Percentiles rank a stretch among this genome's conserved stretches.
Conservation (phyloP, 257 asterid genomes). For the Solanum sejunctum region DNA sequence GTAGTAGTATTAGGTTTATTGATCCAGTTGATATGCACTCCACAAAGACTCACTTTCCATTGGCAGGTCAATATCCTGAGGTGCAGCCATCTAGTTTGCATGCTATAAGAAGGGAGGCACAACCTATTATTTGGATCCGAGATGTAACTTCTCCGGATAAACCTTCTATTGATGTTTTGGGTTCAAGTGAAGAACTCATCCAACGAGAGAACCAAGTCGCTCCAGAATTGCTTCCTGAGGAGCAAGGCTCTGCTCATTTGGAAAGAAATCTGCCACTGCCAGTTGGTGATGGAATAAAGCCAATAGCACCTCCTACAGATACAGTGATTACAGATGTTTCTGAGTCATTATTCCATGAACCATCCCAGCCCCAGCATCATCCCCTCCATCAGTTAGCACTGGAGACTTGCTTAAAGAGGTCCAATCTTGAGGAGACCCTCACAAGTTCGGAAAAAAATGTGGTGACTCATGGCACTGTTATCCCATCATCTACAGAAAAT, state of each 20-base stretch:
- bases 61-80: slow-evolving; percentile 10
- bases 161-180: slow-evolving; percentile 7
- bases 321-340: background rate
- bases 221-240: slow-evolving; percentile 13
- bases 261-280: slow-evolving; percentile 8
- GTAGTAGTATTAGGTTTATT: background rate
- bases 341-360: slow-evolving; percentile 2
- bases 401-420: slow-evolving; percentile 7
- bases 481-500: slow-evolving; percentile 9
- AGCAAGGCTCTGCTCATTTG: slow-evolving; percentile 9
- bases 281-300: background rate
- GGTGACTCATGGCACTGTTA: background rate
- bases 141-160: slow-evolving; percentile 7
- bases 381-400: slow-evolving; percentile 5
- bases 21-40: background rate
- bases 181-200: slow-evolving; percentile 14
- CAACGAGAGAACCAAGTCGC: slow-evolving; percentile 10
- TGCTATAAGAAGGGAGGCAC: background rate
- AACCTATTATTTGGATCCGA: slow-evolving; percentile 8
- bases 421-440: slow-evolving; percentile 7
- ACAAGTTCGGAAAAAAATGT: background rate
- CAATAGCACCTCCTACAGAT: background rate
- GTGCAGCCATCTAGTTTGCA: slow-evolving; percentile 3
- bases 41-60: background rate
- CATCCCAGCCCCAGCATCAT: background rate